Percentiles rank a stretch among this genome's conserved stretches.
Conservation (phyloP, 2,329 filamentous ascomycete species). For the Emergomyces orientalis region DNA sequence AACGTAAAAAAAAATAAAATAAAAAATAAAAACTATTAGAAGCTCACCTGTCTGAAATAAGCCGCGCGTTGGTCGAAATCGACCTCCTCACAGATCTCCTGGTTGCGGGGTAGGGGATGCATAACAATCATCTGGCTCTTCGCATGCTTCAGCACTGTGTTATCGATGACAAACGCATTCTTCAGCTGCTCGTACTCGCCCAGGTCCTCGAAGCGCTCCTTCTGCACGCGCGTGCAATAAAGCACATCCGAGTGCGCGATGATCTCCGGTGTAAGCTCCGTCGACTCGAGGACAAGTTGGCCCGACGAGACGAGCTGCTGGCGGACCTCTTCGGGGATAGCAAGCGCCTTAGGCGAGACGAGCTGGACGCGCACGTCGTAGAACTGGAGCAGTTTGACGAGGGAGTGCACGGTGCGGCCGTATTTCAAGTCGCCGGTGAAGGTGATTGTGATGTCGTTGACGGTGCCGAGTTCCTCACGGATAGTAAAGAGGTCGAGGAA, state of each 20-base stretch:
- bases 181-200: constrained; percentile 79
- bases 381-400: constrained; percentile 87
- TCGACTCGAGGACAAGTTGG: constrained; percentile 66
- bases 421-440: constrained; percentile 91
- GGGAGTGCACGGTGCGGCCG: constrained; percentile 87
- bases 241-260: constrained; percentile 79
- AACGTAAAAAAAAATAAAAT: background rate
- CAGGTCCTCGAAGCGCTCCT: constrained; percentile 80
- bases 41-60: constrained; percentile 95
- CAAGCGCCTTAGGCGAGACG: constrained; percentile 69
- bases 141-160: constrained; percentile 77
- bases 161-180: constrained; percentile 82
- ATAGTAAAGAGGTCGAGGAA: constrained; percentile 98
- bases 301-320: constrained; percentile 62
- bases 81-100: constrained; percentile 89
- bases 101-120: constrained; percentile 89
- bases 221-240: constrained; percentile 95
- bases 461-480: constrained; percentile 90
- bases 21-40: background rate
- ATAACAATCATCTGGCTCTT: constrained; percentile 91
- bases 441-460: constrained; percentile 90
- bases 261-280: constrained; percentile 76
- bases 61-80: constrained; percentile 95
- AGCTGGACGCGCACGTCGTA: constrained; percentile 94
- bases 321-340: constrained; percentile 65